Evolutionary conservation across 129 eudicot genomes (phyloP).

Genomic region (Flaveria linearis): DNA sequence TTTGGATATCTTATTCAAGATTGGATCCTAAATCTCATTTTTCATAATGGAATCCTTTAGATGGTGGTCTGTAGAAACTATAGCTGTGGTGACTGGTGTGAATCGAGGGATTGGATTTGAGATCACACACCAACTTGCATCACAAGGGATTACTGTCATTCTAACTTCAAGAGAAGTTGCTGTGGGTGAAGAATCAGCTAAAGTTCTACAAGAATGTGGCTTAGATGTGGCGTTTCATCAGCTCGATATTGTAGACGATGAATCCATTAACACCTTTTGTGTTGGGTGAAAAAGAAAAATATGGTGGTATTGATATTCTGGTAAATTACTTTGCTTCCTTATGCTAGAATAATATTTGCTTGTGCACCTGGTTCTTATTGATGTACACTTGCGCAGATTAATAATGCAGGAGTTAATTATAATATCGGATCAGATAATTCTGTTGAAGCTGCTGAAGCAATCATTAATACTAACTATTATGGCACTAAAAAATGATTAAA

Average conservation of each 20-base stretch:
- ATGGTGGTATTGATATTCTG: constrained; percentile 81
- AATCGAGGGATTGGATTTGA: constrained; percentile 95
- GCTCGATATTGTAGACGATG: constrained; percentile 67
- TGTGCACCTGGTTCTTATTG: constrained; percentile 5
- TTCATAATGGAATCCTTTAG: constrained; percentile 33
- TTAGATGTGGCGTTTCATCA: constrained; percentile 76
- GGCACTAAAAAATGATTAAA: constrained; percentile 64
- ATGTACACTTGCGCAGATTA: constrained; percentile 42
- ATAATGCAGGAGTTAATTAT: constrained; percentile 68
- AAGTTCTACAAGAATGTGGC: constrained; percentile 80
- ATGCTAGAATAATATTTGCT: neutral
- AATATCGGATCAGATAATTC: constrained; percentile 53
- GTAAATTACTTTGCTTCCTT: constrained; percentile 34
- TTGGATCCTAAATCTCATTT: neutral
- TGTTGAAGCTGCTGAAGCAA: constrained; percentile 56
- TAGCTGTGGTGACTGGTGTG: constrained; percentile 94
- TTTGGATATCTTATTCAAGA: neutral
- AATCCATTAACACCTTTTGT: constrained; percentile 55
- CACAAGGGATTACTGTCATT: constrained; percentile 72
- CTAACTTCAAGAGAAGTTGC: constrained; percentile 78
- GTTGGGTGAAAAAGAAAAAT: constrained; percentile 64
- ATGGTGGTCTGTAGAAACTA: constrained; percentile 87
- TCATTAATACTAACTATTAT: constrained; percentile 56
- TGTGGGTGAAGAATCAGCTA: constrained; percentile 84
- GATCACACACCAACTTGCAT: constrained; percentile 80